Conservation (phyloP, 2,329 filamentous ascomycete species). For the Aspergillus piperis region DNA sequence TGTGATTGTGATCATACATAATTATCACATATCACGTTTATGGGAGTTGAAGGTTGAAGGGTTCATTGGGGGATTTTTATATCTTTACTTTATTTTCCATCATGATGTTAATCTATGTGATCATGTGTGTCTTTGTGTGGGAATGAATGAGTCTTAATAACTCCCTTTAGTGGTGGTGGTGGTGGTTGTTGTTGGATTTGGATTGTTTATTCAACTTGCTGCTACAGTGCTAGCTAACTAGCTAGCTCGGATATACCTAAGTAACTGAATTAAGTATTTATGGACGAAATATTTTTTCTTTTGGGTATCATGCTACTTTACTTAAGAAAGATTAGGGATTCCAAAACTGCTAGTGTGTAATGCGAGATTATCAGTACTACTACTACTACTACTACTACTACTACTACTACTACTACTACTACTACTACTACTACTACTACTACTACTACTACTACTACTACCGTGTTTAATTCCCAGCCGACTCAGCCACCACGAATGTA, state of each 20-base stretch:
- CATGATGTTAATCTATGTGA: background rate
- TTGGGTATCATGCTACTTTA: no score
- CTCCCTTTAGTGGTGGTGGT: background rate
- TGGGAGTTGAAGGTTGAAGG: background rate
- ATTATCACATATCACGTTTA: background rate
- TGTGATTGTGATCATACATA: background rate
- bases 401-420: no score
- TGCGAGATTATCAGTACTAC: no score
- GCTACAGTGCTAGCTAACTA: background rate
- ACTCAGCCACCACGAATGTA: no score
- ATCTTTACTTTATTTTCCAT: background rate
- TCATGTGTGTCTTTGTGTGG: no score
- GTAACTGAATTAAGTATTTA: background rate
- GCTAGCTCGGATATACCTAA: background rate
- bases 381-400: no score
- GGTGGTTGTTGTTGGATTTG: background rate
- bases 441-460: no score
- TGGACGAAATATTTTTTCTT: background rate
- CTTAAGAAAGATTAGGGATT: no score
- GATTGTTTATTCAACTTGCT: background rate
- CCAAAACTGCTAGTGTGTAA: no score
- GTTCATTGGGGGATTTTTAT: background rate
- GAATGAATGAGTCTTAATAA: background rate
- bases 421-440: no score
- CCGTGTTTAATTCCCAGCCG: no score